These are phyloP conservation scores for Aegilops sharonensis DNA, from an alignment of 176 grass and related monocot species.

Conservation along the genomic window DNA sequence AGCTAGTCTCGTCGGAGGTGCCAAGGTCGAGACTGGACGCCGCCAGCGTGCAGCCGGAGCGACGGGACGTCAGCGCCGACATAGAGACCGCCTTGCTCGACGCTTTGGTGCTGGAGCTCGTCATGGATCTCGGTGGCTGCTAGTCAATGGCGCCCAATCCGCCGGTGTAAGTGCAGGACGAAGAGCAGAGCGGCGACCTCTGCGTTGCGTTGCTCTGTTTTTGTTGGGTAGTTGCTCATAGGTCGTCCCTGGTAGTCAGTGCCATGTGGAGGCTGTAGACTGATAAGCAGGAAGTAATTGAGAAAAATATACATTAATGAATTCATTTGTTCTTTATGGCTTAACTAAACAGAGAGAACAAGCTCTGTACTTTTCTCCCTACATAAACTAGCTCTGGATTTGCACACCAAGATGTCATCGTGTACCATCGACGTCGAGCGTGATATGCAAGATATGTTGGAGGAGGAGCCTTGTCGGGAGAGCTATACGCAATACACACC, in stretches of 20 bases:
- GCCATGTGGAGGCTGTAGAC: no score
- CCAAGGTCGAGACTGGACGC: background rate
- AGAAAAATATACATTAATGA: no score
- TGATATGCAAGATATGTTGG: no score
- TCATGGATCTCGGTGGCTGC: slow-evolving; percentile 17
- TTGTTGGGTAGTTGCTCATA: background rate
- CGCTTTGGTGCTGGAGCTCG: slow-evolving; percentile 1
- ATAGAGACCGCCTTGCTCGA: slow-evolving; percentile 23
- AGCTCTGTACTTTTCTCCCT: no score
- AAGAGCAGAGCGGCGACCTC: background rate
- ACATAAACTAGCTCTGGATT: no score
- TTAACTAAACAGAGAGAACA: no score
- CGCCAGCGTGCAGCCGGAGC: slow-evolving; percentile 21
- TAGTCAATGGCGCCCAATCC: background rate
- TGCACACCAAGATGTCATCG: no score
- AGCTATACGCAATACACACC: no score
- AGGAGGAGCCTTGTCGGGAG: no score
- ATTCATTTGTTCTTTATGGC: no score
- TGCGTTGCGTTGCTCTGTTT: background rate
- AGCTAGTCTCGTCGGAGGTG: slow-evolving; percentile 38
- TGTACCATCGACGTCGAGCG: no score
- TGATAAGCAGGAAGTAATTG: no score
- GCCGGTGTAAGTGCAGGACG: background rate
- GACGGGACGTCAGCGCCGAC: slow-evolving; percentile 19
- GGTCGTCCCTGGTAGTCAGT: background rate